Evolutionary conservation across 371 early-diverging fungal species (phyloP).

Genomic region (Amoeboaphelidium protococcarum): DNA sequence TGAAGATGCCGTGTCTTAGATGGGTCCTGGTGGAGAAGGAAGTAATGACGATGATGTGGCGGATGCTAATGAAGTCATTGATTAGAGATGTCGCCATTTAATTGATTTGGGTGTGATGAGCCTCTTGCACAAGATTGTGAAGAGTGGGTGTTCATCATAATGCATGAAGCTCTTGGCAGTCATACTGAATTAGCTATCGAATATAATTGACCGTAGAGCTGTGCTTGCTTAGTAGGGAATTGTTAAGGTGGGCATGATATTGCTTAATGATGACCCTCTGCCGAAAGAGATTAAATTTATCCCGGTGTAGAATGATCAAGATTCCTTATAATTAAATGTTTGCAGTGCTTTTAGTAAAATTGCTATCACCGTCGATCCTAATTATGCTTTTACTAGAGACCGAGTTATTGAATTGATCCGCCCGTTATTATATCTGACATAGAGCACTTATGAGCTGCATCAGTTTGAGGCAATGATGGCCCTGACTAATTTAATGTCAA

Average conservation of each 20-base stretch:
- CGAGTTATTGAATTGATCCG: conserved; percentile 15
- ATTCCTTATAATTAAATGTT: too few relatives aligned
- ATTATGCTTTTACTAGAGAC: conserved; percentile 45
- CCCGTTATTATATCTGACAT: conserved; percentile 20
- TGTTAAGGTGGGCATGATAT: too few relatives aligned
- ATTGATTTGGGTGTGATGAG: conserved; percentile 27
- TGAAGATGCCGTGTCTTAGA: too few relatives aligned
- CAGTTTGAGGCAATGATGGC: conserved; percentile 79
- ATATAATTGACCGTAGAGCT: too few relatives aligned
- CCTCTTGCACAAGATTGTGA: conserved; percentile 21
- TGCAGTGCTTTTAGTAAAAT: conserved; percentile 67
- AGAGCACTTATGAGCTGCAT: conserved; percentile 25
- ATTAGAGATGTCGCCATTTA: conserved; percentile 20
- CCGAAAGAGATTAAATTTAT: too few relatives aligned
- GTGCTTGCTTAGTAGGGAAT: too few relatives aligned
- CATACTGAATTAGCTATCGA: too few relatives aligned
- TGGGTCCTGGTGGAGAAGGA: too few relatives aligned
- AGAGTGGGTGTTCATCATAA: too few relatives aligned
- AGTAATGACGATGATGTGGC: conserved; percentile 11
- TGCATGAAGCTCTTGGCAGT: too few relatives aligned
- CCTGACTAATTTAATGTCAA: conserved; percentile 64
- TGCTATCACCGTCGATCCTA: conserved; percentile 65
- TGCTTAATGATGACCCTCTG: too few relatives aligned
- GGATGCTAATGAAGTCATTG: conserved; percentile 29
- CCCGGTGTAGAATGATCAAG: too few relatives aligned